Conservation (phyloP, 2,329 filamentous ascomycete species). For the Coniochaeta sp. region DNA sequence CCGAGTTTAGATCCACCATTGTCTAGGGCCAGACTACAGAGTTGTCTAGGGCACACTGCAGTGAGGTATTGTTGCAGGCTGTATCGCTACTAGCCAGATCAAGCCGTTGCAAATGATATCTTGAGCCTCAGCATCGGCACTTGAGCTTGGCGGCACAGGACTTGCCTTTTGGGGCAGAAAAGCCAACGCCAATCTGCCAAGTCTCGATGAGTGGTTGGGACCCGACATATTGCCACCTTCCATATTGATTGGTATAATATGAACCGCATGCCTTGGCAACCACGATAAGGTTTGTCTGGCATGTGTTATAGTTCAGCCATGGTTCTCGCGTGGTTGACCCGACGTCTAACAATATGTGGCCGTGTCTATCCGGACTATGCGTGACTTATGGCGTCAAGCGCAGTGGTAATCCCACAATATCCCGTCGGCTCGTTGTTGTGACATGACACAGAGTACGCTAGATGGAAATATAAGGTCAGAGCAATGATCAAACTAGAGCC, state of each 20-base stretch:
- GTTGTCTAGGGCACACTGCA: background rate
- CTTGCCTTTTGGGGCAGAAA: background rate
- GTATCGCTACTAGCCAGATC: background rate
- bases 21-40: background rate
- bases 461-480: background rate
- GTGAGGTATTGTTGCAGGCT: background rate
- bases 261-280: background rate
- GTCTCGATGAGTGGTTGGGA: background rate
- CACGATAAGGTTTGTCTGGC: background rate
- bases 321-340: background rate
- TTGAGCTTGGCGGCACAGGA: background rate
- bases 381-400: background rate
- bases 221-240: background rate
- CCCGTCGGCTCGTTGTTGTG: background rate
- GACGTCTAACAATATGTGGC: background rate
- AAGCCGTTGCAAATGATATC: background rate
- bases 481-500: background rate
- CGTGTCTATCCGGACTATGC: background rate
- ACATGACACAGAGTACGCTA: background rate
- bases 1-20: too few species aligned
- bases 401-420: background rate
- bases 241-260: background rate
- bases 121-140: background rate
- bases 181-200: background rate
- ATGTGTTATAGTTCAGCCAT: background rate